Evolutionary conservation across 352 stramenopile genomes (phyloP).

Genomic region (Phytopythium helicoides): DNA sequence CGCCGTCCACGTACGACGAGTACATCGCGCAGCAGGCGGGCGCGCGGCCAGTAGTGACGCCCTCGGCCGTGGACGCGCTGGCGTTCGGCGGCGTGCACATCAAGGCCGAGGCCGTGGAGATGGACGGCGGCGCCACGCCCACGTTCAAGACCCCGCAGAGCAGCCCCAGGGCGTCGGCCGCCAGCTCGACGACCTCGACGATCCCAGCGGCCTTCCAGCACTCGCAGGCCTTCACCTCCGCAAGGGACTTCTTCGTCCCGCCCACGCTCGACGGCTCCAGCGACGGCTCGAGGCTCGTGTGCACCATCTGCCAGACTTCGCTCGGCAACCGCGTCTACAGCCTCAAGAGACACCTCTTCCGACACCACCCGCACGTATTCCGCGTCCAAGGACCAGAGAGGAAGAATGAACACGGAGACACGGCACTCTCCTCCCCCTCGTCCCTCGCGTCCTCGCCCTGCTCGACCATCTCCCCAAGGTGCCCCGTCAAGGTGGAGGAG

Average conservation of each 20-base stretch:
- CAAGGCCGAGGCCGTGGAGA: conserved; percentile 21
- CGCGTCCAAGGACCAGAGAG: conserved; percentile 13
- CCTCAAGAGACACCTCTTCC: conserved; percentile 46
- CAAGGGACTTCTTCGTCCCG: conserved; percentile 45
- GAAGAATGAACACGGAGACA: not conserved
- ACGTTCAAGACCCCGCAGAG: conserved; percentile 10
- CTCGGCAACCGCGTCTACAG: conserved; percentile 46
- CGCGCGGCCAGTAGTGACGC: conserved; percentile 15
- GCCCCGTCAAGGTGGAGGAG: conserved; percentile 11
- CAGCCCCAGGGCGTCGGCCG: not conserved
- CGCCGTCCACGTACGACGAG: conserved; percentile 23
- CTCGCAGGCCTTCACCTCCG: conserved; percentile 41
- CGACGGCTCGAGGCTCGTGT: conserved; percentile 32
- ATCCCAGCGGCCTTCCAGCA: conserved; percentile 40
- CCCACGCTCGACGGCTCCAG: conserved; percentile 1
- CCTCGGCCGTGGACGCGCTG: not conserved
- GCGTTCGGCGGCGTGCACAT: conserved; percentile 12
- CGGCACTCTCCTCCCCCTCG: not conserved
- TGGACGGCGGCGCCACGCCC: no score
- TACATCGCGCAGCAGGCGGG: conserved; percentile 23
- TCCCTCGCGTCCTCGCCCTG: not conserved
- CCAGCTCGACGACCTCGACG: conserved; percentile 17
- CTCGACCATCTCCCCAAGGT: not conserved
- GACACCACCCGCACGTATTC: conserved; percentile 46
- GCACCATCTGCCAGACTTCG: conserved; percentile 42